phyloP scores from a whole-genome alignment of 768 basidiomycete species.

The Kwoniella sp. region DNA sequence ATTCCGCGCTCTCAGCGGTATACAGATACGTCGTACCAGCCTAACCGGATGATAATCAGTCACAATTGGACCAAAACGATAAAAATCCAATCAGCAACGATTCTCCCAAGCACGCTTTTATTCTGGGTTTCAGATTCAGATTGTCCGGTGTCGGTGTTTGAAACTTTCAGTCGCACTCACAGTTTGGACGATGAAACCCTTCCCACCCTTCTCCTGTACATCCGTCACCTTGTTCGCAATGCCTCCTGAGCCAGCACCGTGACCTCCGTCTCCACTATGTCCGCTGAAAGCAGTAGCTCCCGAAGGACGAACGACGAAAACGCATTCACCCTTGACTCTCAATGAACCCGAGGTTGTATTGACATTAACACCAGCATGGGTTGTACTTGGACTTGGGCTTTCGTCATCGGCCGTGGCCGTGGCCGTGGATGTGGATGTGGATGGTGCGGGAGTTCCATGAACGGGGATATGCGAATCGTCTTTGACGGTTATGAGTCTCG shows the following conservation, averaged over 20 bases:
- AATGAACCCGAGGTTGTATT: constrained; percentile 7
- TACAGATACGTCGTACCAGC: constrained; percentile 26
- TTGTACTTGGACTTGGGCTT: neutral
- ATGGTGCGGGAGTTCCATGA: neutral
- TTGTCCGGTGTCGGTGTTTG: too few species aligned
- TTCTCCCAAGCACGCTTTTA: too few species aligned
- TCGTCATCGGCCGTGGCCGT: neutral
- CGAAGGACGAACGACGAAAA: constrained; percentile 33
- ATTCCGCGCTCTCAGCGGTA: constrained; percentile 32
- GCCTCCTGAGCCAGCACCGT: constrained; percentile 14
- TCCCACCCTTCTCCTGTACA: constrained; percentile 37
- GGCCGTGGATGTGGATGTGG: neutral
- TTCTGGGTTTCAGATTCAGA: too few species aligned
- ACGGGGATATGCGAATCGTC: constrained; percentile 32
- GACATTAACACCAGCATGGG: neutral
- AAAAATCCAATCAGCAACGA: neutral
- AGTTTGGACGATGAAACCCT: constrained; percentile 49
- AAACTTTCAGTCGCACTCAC: too few species aligned
- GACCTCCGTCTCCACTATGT: constrained; percentile 1
- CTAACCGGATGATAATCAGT: too few species aligned
- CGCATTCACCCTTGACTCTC: constrained; percentile 49
- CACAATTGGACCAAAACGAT: too few species aligned
- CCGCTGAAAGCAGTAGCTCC: constrained; percentile 14
- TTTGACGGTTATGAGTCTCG: constrained; percentile 51
- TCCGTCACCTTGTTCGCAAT: constrained; percentile 35